Conservation (phyloP, 163 green algal species). For the Scenedesmus sp. region DNA sequence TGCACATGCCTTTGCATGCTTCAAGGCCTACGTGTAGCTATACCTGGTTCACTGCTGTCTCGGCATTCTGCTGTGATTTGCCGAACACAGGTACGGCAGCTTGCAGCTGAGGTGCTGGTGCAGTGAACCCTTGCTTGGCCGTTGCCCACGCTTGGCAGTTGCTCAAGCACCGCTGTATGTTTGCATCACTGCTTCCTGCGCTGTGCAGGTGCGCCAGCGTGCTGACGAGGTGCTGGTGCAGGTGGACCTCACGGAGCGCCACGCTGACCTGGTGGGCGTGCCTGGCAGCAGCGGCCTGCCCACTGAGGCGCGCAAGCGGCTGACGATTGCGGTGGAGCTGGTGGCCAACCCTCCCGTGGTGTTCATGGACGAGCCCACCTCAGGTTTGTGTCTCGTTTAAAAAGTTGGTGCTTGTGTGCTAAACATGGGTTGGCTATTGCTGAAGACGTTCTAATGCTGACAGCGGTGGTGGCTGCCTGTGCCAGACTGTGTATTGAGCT, state of each 20-base stretch:
- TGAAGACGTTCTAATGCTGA: not conserved
- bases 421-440: not conserved
- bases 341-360: slow-evolving; percentile 73
- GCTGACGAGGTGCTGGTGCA: slow-evolving; percentile 5
- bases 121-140: too few species aligned
- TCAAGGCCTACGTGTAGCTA: too few species aligned
- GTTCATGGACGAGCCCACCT: slow-evolving; percentile 75
- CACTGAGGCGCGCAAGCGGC: slow-evolving; percentile 79
- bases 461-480: not conserved
- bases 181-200: not conserved
- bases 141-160: too few species aligned
- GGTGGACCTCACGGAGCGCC: slow-evolving; percentile 8
- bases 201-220: not conserved
- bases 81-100: too few species aligned
- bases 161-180: too few species aligned
- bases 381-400: slow-evolving; percentile 39
- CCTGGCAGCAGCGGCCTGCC: slow-evolving; percentile 51
- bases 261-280: slow-evolving; percentile 14
- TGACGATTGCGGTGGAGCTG: slow-evolving; percentile 84
- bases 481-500: too few species aligned
- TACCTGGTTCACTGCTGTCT: too few species aligned
- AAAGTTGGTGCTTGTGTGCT: slow-evolving; percentile 52
- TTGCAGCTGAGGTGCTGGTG: too few species aligned
- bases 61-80: too few species aligned
- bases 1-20: not conserved